These are phyloP conservation scores for Coffea humblotiana DNA, from an alignment of 305 asterid genomes.

Conservation along the genomic window DNA sequence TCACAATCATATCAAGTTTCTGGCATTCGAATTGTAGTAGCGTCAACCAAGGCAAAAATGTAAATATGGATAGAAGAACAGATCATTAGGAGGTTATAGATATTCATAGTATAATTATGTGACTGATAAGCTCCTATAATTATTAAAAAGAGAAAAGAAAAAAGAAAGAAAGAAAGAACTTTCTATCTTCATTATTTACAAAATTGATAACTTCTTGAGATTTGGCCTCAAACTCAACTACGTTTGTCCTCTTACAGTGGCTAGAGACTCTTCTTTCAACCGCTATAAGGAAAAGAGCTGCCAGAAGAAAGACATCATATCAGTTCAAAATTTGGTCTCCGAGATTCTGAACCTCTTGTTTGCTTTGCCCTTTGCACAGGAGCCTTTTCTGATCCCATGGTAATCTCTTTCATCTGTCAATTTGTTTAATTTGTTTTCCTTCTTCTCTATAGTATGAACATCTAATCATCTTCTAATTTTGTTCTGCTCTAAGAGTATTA, in stretches of 20 bases:
- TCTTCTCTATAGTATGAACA: background rate
- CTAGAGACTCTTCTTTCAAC: conserved; percentile 55
- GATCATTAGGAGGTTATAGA: background rate
- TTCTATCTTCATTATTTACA: background rate
- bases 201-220: background rate
- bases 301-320: conserved; percentile 48
- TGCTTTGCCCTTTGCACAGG: conserved; percentile 63
- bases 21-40: background rate
- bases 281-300: conserved; percentile 52
- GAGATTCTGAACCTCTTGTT: conserved; percentile 44
- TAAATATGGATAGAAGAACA: background rate
- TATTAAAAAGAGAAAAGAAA: too few species aligned
- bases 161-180: background rate
- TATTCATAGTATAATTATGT: too few species aligned
- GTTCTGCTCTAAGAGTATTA: background rate
- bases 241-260: conserved; percentile 39
- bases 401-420: conserved; percentile 26
- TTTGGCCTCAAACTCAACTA: background rate
- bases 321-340: conserved; percentile 47
- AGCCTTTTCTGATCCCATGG: conserved; percentile 61
- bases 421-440: conserved; percentile 2
- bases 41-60: background rate
- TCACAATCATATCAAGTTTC: background rate
- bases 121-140: background rate
- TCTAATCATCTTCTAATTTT: background rate